Evolutionary conservation across 495 filamentous ascomycete species (phyloP).

Genomic region (Penicillium manginii): DNA sequence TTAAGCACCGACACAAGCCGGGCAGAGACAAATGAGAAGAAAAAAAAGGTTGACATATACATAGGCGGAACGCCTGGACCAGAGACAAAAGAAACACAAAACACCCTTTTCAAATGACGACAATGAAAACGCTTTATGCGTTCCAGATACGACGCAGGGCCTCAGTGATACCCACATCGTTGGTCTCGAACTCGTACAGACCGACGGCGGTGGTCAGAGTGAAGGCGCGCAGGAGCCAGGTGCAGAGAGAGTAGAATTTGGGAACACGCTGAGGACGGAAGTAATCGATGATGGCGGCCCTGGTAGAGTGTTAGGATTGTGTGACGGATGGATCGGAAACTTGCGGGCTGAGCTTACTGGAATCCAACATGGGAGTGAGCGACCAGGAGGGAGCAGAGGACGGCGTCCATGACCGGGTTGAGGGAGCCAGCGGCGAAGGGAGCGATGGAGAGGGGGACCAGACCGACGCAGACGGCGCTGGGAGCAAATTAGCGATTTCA

Average conservation of each 20-base stretch:
- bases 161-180: slow-evolving; percentile 93
- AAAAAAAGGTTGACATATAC: slow-evolving; percentile 38
- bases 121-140: slow-evolving; percentile 49
- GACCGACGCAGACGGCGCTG: slow-evolving; percentile 70
- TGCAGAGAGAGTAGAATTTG: slow-evolving; percentile 61
- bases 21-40: slow-evolving; percentile 32
- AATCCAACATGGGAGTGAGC: slow-evolving; percentile 96
- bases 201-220: slow-evolving; percentile 84
- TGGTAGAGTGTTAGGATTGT: slow-evolving; percentile 32
- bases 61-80: slow-evolving; percentile 44
- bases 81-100: slow-evolving; percentile 34
- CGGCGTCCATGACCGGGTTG: slow-evolving; percentile 84
- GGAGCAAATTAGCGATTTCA: neutral
- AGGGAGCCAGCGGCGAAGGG: slow-evolving; percentile 91
- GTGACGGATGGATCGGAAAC: neutral
- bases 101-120: slow-evolving; percentile 27
- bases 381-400: slow-evolving; percentile 80
- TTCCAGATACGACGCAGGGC: slow-evolving; percentile 84
- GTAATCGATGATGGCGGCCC: slow-evolving; percentile 86
- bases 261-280: slow-evolving; percentile 74
- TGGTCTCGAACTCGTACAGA: slow-evolving; percentile 99
- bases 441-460: slow-evolving; percentile 84
- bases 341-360: slow-evolving; percentile 56
- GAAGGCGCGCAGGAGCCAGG: slow-evolving; percentile 77
- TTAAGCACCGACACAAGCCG: slow-evolving; percentile 28